A percentile compares a stretch with the other conserved stretches of the same genome.
phyloP scores from a whole-genome alignment of 2,329 filamentous ascomycete species.

The Pyricularia sp. region DNA sequence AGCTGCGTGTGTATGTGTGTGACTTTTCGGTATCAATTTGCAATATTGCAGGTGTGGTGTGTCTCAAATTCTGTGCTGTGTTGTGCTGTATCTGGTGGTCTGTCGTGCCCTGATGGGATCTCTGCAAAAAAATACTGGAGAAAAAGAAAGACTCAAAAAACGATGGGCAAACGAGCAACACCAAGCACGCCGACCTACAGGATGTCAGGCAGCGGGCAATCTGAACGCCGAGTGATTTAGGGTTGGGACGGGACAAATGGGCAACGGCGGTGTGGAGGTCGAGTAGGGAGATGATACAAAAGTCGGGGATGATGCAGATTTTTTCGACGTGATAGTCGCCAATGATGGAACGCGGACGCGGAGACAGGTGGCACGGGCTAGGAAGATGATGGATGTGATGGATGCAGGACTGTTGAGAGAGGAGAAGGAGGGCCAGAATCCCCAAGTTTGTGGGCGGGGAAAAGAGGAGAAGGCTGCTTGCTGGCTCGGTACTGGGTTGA shows the following conservation, averaged over 20 bases:
- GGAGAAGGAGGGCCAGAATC: background rate
- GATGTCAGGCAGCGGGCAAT: background rate
- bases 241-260: background rate
- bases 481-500: background rate
- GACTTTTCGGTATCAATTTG: background rate
- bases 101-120: background rate
- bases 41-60: background rate
- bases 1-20: background rate
- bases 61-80: background rate
- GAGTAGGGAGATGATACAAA: background rate
- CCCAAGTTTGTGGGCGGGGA: slow-evolving; percentile 3
- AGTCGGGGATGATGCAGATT: background rate
- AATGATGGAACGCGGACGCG: background rate
- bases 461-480: slow-evolving; percentile 3
- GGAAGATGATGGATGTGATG: background rate
- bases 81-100: background rate
- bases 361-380: background rate
- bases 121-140: background rate
- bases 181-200: background rate
- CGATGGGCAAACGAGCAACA: background rate
- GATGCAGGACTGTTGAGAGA: slow-evolving; percentile 10
- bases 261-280: background rate
- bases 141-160: background rate
- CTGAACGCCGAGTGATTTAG: background rate
- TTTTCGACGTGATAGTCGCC: background rate